These are phyloP conservation scores for Ophiostoma ulmi DNA, from an alignment of 2,329 filamentous ascomycete species.

Conservation along the genomic window DNA sequence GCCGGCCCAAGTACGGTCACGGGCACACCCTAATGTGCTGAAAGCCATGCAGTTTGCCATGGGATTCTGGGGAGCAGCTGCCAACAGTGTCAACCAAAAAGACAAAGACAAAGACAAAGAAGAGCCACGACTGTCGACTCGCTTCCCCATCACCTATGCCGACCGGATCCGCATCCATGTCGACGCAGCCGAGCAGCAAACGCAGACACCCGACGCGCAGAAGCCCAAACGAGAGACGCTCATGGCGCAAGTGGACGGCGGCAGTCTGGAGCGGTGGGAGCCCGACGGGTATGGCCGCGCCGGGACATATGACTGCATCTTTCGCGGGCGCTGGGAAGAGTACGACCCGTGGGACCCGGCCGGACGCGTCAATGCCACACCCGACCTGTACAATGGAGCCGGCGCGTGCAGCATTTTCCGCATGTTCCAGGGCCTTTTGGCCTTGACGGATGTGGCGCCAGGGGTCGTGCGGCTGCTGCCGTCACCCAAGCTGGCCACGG, in stretches of 20 bases:
- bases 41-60: conserved; percentile 62
- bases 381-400: conserved; percentile 54
- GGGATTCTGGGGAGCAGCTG: conserved; percentile 51
- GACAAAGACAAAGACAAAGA: background rate
- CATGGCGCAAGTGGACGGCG: conserved; percentile 65
- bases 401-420: conserved; percentile 55
- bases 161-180: conserved; percentile 64
- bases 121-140: conserved; percentile 34
- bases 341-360: conserved; percentile 54
- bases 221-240: conserved; percentile 40
- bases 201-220: conserved; percentile 25
- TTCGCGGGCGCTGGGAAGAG: conserved; percentile 51
- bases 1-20: conserved; percentile 62
- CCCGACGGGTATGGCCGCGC: conserved; percentile 58
- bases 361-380: conserved; percentile 48
- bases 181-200: conserved; percentile 38
- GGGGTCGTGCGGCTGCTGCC: conserved; percentile 46
- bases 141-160: conserved; percentile 61
- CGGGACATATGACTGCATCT: conserved; percentile 52
- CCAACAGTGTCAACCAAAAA: conserved; percentile 26
- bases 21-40: conserved; percentile 60
- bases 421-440: conserved; percentile 55
- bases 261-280: conserved; percentile 68
- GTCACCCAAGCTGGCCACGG: conserved; percentile 45
- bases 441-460: conserved; percentile 48